Evolutionary conservation across 345 rosid genomes (phyloP).

Genomic region (Linum trigynum): DNA sequence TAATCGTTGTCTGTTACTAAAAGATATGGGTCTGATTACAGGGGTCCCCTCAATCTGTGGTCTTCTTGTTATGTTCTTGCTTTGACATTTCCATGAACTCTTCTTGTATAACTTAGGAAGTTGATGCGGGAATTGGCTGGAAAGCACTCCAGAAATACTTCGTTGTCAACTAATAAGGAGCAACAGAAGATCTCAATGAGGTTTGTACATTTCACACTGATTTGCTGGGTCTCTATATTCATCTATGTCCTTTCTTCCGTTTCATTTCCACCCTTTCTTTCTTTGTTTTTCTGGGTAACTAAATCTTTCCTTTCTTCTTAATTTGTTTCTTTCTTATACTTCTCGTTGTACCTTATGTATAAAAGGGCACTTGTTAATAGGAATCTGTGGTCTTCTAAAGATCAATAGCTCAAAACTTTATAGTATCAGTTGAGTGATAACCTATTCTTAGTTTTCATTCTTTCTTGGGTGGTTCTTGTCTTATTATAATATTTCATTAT

Average conservation of each 20-base stretch:
- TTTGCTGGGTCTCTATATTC: too few species aligned
- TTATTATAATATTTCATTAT: too few species aligned
- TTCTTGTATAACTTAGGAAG: not conserved
- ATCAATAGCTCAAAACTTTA: not conserved
- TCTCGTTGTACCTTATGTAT: too few species aligned
- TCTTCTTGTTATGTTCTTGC: not conserved
- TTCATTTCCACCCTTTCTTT: too few species aligned
- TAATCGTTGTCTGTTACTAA: too few species aligned
- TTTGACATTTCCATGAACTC: not conserved
- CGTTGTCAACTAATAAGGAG: not conserved
- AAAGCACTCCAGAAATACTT: not conserved
- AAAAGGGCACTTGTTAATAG: too few species aligned
- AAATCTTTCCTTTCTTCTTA: not conserved
- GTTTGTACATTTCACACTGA: not conserved
- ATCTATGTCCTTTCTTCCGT: too few species aligned
- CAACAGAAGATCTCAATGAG: not conserved
- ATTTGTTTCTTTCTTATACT: not conserved
- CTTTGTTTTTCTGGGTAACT: not conserved
- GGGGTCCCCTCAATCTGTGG: not conserved
- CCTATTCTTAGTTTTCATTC: too few species aligned
- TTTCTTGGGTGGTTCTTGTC: too few species aligned
- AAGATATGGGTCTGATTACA: not conserved
- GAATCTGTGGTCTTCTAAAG: too few species aligned
- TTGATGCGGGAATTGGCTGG: not conserved
- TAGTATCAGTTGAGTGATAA: too few species aligned